These are phyloP conservation scores for Globisporangium nagaii DNA, from an alignment of 352 stramenopile genomes.

Conservation along the genomic window DNA sequence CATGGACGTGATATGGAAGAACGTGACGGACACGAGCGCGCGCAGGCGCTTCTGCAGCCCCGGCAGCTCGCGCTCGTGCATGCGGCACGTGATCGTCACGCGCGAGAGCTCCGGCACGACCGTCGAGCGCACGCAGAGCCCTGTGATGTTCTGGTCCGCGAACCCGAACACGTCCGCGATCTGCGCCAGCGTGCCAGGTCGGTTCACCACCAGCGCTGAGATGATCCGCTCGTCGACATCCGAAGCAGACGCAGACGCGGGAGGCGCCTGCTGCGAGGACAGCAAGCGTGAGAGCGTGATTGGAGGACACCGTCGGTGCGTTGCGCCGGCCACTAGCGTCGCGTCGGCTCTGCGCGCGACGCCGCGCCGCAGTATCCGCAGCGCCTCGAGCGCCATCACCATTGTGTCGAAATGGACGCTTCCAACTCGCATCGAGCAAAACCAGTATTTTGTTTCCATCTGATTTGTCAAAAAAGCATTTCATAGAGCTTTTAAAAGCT, in stretches of 20 bases:
- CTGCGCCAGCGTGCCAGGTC: conserved; percentile 57
- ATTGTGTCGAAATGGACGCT: too few relatives aligned
- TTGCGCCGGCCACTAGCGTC: not conserved
- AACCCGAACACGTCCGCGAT: conserved; percentile 66
- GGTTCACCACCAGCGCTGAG: conserved; percentile 69
- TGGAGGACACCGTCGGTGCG: not conserved
- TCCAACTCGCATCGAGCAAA: too few relatives aligned
- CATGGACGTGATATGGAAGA: conserved; percentile 75
- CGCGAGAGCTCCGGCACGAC: conserved; percentile 71
- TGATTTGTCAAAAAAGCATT: too few relatives aligned
- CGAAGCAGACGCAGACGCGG: not conserved
- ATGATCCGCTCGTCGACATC: conserved; percentile 57
- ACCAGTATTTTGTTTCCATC: too few relatives aligned
- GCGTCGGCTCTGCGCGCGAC: too few relatives aligned
- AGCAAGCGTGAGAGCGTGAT: not conserved
- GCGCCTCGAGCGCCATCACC: not conserved
- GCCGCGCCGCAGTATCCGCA: not conserved
- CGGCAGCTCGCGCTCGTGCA: conserved; percentile 43
- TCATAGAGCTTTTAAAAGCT: too few relatives aligned
- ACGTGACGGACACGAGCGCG: conserved; percentile 63
- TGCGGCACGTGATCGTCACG: conserved; percentile 66
- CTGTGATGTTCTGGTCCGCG: conserved; percentile 68
- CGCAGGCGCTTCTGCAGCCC: conserved; percentile 52
- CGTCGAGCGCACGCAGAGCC: conserved; percentile 63
- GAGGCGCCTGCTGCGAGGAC: not conserved